phyloP scores from a whole-genome alignment of 805 yeast genomes.

The Kockiozyma suomiensis region DNA sequence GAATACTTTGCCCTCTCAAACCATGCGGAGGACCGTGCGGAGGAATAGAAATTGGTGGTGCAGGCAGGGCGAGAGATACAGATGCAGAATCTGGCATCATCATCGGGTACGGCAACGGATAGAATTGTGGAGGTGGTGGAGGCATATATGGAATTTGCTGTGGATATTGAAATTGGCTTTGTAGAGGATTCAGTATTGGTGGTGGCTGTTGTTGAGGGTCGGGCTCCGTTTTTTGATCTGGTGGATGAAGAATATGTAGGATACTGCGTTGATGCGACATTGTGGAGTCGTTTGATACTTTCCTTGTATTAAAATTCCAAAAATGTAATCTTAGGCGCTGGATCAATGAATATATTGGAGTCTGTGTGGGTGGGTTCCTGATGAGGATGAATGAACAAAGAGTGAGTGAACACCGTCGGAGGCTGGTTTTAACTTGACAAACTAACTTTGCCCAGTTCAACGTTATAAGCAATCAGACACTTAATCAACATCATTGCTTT shows the following conservation, averaged over 20 bases:
- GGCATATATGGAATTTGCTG: slow-evolving; percentile 4
- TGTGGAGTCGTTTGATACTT: too few relatives aligned
- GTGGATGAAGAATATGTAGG: slow-evolving; percentile 12
- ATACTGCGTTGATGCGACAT: slow-evolving; percentile 18
- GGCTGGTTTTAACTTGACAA: not conserved
- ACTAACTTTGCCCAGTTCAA: too few relatives aligned
- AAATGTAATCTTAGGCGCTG: too few relatives aligned
- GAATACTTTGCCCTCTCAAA: slow-evolving; percentile 9
- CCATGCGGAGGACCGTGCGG: not conserved
- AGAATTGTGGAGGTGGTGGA: not conserved
- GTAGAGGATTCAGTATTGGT: too few relatives aligned
- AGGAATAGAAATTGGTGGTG: not conserved
- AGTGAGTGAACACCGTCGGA: too few relatives aligned
- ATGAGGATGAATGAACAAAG: not conserved
- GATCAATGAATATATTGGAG: too few relatives aligned
- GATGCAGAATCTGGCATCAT: too few relatives aligned
- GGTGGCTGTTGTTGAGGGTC: not conserved
- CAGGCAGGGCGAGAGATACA: too few relatives aligned
- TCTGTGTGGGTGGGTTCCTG: too few relatives aligned
- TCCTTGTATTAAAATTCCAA: too few relatives aligned
- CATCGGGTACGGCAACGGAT: slow-evolving; percentile 1
- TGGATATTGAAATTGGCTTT: not conserved
- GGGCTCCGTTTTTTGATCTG: not conserved
- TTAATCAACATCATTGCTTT: too few relatives aligned
- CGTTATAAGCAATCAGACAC: too few relatives aligned